Conservation (phyloP, 192 early-diverging fungal species). For the Backusella tarrabulga region DNA sequence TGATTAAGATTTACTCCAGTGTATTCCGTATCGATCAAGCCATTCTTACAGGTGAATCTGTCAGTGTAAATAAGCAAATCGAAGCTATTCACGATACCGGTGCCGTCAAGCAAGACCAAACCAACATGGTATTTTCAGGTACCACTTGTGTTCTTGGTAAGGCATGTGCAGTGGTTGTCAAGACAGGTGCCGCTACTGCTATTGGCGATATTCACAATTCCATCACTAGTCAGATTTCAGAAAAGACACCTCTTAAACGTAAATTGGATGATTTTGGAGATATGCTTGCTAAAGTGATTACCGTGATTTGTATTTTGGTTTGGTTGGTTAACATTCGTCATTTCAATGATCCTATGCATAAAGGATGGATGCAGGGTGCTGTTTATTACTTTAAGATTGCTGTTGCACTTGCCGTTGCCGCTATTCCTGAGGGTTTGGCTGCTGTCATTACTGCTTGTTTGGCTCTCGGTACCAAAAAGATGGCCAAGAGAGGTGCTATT, state of each 20-base stretch:
- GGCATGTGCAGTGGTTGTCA: constrained; percentile 82
- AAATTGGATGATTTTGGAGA: constrained; percentile 98
- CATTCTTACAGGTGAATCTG: constrained; percentile 95
- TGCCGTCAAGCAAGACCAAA: constrained; percentile 94
- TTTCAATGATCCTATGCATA: constrained; percentile 85
- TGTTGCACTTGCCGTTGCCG: constrained; percentile 96
- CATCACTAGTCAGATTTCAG: constrained; percentile 79
- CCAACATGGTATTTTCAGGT: constrained; percentile 97
- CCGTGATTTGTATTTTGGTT: constrained; percentile 90
- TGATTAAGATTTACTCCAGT: constrained; percentile 74
- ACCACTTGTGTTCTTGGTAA: constrained; percentile 93
- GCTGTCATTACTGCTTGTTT: constrained; percentile 98
- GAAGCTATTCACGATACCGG: constrained; percentile 58
- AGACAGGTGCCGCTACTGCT: constrained; percentile 85
- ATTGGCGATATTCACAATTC: constrained; percentile 93
- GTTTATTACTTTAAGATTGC: constrained; percentile 99
- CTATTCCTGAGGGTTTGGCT: constrained; percentile 97
- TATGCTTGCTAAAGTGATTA: constrained; percentile 76
- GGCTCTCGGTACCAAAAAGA: constrained; percentile 95
- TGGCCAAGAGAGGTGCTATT: constrained; percentile 96
- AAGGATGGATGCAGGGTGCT: constrained; percentile 93
- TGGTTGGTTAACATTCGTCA: constrained; percentile 99
- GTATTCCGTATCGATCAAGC: constrained; percentile 93
- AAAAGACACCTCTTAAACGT: constrained; percentile 94
- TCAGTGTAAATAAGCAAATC: constrained; percentile 85